Conservation (phyloP, 2,329 filamentous ascomycete genomes). For the Sporothrix schenckii region DNA sequence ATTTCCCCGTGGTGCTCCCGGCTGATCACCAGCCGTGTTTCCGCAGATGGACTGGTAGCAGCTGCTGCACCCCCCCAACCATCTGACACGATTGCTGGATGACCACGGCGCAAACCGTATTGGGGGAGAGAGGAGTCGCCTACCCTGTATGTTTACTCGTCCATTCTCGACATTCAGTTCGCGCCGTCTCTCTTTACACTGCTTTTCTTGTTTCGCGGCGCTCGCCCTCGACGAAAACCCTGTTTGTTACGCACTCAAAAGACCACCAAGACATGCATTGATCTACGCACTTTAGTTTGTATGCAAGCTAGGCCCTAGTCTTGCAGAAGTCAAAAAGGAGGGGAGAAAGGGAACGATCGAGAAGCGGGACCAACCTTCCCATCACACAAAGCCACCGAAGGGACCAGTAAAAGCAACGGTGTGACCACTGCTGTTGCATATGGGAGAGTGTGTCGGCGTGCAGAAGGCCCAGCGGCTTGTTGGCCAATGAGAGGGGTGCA, state of each 20-base stretch:
- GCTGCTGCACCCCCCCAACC: too few relatives aligned
- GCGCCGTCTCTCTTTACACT: not conserved
- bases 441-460: not conserved
- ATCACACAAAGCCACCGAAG: not conserved
- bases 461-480: slow-evolving; percentile 24
- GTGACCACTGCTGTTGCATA: slow-evolving; percentile 18
- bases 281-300: not conserved
- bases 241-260: too few relatives aligned
- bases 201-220: not conserved
- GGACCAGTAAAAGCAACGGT: not conserved
- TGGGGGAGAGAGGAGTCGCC: not conserved
- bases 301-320: slow-evolving; percentile 1
- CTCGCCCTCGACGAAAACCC: not conserved
- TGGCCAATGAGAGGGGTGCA: slow-evolving; percentile 15
- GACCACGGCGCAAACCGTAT: not conserved
- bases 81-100: not conserved
- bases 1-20: slow-evolving; percentile 22
- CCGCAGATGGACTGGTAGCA: not conserved
- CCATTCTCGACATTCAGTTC: too few relatives aligned
- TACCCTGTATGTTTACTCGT: not conserved
- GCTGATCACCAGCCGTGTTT: slow-evolving; percentile 29
- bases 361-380: not conserved
- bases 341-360: not conserved
- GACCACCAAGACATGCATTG: slow-evolving; percentile 6
- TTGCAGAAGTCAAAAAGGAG: not conserved